Evolutionary conservation across 2,329 filamentous ascomycete genomes (phyloP).

Genomic region (Cordyceps cateniannulata): DNA sequence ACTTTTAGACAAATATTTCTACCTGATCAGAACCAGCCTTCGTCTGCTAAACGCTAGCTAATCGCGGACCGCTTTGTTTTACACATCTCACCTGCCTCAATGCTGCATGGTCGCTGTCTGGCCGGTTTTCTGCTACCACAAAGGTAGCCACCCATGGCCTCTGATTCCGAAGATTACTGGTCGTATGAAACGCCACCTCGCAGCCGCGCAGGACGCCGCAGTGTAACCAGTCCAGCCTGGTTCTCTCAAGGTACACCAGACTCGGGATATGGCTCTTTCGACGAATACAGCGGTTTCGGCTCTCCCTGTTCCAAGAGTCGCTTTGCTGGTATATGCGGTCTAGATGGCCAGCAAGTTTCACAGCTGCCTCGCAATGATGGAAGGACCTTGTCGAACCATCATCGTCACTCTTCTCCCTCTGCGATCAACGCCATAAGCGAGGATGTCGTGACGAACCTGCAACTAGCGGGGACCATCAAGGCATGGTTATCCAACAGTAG

Average conservation of each 20-base stretch:
- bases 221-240: background rate
- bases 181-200: conserved; percentile 6
- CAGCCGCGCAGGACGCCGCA: background rate
- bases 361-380: background rate
- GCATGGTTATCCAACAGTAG: background rate
- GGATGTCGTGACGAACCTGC: background rate
- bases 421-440: background rate
- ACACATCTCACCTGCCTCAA: background rate
- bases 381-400: background rate
- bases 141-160: background rate
- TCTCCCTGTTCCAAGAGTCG: background rate
- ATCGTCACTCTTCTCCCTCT: background rate
- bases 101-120: background rate
- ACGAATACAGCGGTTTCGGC: conserved; percentile 11
- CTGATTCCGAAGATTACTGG: background rate
- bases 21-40: background rate
- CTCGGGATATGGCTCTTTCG: conserved; percentile 26
- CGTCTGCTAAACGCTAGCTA: background rate
- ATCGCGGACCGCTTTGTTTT: background rate
- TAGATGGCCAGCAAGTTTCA: conserved; percentile 8
- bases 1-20: conserved; percentile 12
- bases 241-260: conserved; percentile 15
- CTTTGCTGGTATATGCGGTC: background rate
- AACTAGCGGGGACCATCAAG: too few relatives aligned
- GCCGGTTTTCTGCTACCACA: background rate